Evolutionary conservation across 2,329 filamentous ascomycete species (phyloP), one percentile per base, ranked within the genome.

Genomic region (Corynespora cassiicola): DNA sequence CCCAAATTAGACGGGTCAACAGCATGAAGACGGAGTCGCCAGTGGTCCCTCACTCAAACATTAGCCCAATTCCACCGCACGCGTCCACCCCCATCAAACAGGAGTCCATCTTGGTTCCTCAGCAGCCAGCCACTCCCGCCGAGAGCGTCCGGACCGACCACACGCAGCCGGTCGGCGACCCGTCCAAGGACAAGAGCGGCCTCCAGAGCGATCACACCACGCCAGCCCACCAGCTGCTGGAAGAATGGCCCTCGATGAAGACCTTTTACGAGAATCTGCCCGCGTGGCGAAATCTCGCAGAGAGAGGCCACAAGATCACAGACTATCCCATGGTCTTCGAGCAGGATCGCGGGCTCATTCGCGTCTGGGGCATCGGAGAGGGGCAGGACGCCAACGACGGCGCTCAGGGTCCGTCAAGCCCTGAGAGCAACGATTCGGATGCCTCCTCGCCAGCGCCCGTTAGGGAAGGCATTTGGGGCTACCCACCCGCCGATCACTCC

Each of bases 121-220:
- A 61, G 28, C 60, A 56, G 29, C 61, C 62, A 25, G 58, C 59
- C 17, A 67, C 62, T 9, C 63, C 62, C 6, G 61, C 61, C 16
- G 63, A 66, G 11, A 66, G 61, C 34, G 58, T 63, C 7, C 45
- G 53, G 33, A 64, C 56, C 10, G 55, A 58, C 15, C 50, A 50
- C 23, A 58, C 57, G 18, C 52, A 47, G 24, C 27, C 34, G 5
- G 47, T 45, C 7, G 52, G 45, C 12, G 38, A 36, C 2, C 33
- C 36, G 16, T 41, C 47, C 6, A 56, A 61, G 31, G 58, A 63
- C 15, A 61, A 52, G 31, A 49, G 37, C 7, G 63, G 61, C n/a
- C 88, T 95, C 39, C 88, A 90, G 1, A 81, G 85, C 18, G 88
- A 95, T 52, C 92, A 97, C 60, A 95, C 89, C 0, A 96, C 91